phyloP scores from a whole-genome alignment of 345 rosid genomes.

The Citrus inodora region DNA sequence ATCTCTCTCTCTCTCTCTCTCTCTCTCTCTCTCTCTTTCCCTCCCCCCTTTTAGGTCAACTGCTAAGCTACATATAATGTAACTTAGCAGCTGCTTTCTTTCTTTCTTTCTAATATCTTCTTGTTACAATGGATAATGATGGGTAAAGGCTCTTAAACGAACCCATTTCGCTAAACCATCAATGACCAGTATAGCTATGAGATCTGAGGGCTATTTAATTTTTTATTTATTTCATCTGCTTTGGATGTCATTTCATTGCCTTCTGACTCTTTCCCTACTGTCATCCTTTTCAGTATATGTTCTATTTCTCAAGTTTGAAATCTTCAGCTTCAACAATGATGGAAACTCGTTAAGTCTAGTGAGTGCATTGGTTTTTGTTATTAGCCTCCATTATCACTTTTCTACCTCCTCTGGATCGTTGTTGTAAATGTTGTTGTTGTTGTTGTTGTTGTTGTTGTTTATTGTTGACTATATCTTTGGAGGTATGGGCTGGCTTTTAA shows the following conservation, averaged over 20 bases:
- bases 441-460: conserved; percentile 1
- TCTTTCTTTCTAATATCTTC: background rate
- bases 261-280: too few species aligned
- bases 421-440: conserved; percentile 1
- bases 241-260: background rate
- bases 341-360: background rate
- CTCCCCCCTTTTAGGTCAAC: background rate
- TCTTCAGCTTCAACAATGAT: background rate
- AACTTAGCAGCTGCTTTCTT: too few species aligned
- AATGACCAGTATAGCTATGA: conserved; percentile 23
- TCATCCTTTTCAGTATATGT: too few species aligned
- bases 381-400: background rate
- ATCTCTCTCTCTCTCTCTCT: background rate
- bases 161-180: conserved; percentile 3
- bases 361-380: conserved; percentile 6
- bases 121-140: background rate
- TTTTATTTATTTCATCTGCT: background rate
- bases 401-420: background rate
- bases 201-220: conserved; percentile 23
- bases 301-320: background rate
- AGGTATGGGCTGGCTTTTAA: background rate
- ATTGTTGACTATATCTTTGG: background rate
- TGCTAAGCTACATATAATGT: too few species aligned
- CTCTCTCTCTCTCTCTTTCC: background rate
- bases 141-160: conserved; percentile 2